Conservation (phyloP, 2,329 filamentous ascomycete species). For the Trichoderma lentiforme region DNA sequence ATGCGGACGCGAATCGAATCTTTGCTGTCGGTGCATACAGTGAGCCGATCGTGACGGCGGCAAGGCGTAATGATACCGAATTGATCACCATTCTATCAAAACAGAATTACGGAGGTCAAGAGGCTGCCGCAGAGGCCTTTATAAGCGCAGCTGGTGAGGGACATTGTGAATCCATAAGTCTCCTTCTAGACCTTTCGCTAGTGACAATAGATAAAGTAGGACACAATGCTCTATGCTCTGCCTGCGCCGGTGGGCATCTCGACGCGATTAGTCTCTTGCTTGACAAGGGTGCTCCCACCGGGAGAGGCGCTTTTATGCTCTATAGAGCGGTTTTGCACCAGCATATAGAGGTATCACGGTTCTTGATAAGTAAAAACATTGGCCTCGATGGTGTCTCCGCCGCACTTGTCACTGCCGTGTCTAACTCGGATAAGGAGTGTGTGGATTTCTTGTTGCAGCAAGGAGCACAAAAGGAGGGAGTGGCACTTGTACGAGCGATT, state of each 20-base stretch:
- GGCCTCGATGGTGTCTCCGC: background rate
- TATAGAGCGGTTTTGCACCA: background rate
- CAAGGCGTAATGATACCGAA: background rate
- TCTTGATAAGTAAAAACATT: background rate
- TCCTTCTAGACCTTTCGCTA: background rate
- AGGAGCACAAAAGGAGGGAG: background rate
- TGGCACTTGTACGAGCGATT: conserved; percentile 1
- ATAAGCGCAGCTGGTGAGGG: background rate
- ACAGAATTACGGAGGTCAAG: background rate
- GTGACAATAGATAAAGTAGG: background rate
- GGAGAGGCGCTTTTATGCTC: background rate
- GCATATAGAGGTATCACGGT: background rate
- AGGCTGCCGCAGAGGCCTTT: background rate
- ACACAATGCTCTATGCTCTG: background rate
- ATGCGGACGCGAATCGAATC: background rate
- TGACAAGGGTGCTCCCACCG: conserved; percentile 4
- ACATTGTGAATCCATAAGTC: background rate
- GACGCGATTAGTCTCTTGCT: background rate
- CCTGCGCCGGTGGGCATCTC: background rate
- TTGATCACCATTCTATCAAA: background rate
- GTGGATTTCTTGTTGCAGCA: conserved; percentile 3
- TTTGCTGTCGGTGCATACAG: background rate
- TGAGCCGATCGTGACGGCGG: background rate
- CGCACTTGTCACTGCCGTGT: conserved; percentile 3
- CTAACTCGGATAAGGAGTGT: background rate